Evolutionary conservation across 225 moss, liverwort and hornwort species (phyloP).

Genomic region (Antitrichia curtipendula): DNA sequence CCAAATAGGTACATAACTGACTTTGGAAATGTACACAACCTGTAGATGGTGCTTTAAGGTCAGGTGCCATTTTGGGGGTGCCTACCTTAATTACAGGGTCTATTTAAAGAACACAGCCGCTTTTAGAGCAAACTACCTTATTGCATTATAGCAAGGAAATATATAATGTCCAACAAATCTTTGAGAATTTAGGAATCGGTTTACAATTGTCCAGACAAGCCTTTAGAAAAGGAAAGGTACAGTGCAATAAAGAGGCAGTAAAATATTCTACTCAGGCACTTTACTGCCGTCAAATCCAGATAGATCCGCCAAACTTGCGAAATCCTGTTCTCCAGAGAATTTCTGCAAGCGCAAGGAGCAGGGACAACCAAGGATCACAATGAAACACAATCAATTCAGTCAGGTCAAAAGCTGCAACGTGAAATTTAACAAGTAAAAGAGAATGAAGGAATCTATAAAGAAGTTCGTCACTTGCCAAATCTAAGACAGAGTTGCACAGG

Average conservation of each 20-base stretch:
- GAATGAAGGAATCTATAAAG: background rate
- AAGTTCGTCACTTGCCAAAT: background rate
- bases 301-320: slow-evolving; percentile 53
- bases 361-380: background rate
- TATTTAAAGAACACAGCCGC: too few species aligned
- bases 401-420: background rate
- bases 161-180: background rate
- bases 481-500: background rate
- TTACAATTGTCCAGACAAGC: background rate
- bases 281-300: slow-evolving; percentile 41
- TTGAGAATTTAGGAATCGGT: background rate
- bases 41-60: too few species aligned
- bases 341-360: slow-evolving; percentile 26
- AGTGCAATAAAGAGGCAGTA: background rate
- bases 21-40: too few species aligned
- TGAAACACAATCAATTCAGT: background rate
- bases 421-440: background rate
- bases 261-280: background rate
- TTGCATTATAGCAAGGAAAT: background rate
- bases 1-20: too few species aligned
- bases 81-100: too few species aligned
- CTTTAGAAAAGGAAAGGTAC: background rate
- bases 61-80: too few species aligned
- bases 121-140: background rate
- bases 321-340: slow-evolving; percentile 72